Conservation (phyloP, 2,329 filamentous ascomycete species). For the Beauveria sp. region DNA sequence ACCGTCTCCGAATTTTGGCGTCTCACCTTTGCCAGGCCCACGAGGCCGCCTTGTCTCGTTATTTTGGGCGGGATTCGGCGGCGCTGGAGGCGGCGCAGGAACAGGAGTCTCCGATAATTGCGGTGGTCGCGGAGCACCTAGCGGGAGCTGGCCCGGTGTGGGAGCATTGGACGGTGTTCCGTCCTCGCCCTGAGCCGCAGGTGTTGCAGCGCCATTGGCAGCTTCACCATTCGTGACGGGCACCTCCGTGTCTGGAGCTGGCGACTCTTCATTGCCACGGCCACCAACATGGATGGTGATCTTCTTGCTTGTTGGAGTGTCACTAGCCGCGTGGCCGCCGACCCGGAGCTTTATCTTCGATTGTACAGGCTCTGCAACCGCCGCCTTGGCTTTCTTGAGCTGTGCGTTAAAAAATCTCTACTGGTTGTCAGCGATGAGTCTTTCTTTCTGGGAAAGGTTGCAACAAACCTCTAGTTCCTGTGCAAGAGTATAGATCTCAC, state of each 20-base stretch:
- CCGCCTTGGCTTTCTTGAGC: conserved; percentile 63
- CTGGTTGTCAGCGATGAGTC: conserved; percentile 12
- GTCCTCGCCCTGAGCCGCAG: conserved; percentile 1
- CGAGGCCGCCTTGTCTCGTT: conserved; percentile 32
- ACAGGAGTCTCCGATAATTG: conserved; percentile 6
- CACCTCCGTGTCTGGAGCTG: conserved; percentile 32
- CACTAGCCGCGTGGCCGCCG: conserved; percentile 39
- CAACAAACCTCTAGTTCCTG: conserved; percentile 65
- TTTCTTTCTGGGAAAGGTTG: no score
- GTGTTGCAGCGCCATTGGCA: neutral
- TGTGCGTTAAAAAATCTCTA: conserved; percentile 63
- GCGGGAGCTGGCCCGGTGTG: neutral
- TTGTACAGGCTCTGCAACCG: conserved; percentile 63
- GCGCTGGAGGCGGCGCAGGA: conserved; percentile 19
- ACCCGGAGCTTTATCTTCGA: conserved; percentile 79
- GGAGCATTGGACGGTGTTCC: neutral
- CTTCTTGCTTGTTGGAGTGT: conserved; percentile 45
- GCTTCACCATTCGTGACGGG: conserved; percentile 24
- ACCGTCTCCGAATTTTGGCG: neutral
- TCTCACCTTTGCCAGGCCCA: conserved; percentile 35
- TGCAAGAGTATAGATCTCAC: conserved; percentile 71
- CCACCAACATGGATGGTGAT: conserved; percentile 66
- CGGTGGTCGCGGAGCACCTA: conserved; percentile 11
- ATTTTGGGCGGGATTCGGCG: conserved; percentile 19
- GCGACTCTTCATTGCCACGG: conserved; percentile 47